Conservation (phyloP, 2,329 filamentous ascomycete species). For the Nemania serpens region DNA sequence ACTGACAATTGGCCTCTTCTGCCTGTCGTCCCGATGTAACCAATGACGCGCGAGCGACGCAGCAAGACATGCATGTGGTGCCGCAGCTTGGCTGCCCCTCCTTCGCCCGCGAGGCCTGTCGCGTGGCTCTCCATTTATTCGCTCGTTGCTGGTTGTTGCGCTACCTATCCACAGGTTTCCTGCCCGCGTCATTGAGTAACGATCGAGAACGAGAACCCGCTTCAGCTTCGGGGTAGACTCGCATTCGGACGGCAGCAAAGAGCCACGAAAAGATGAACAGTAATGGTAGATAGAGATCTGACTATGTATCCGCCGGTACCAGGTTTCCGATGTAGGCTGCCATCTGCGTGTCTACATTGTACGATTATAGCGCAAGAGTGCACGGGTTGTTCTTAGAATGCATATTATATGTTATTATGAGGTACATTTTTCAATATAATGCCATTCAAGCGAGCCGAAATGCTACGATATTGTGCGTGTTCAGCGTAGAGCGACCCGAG, state of each 20-base stretch:
- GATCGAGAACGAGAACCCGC: slow-evolving; percentile 16
- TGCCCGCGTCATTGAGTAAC: neutral
- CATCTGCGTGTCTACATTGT: slow-evolving; percentile 1
- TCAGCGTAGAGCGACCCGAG: neutral
- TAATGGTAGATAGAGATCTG: neutral
- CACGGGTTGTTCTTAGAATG: slow-evolving; percentile 3
- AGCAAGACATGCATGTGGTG: slow-evolving; percentile 19
- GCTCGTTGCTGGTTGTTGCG: no score
- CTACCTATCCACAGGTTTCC: no score
- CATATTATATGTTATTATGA: slow-evolving; percentile 1
- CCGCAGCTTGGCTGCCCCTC: slow-evolving; percentile 22
- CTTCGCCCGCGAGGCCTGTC: neutral
- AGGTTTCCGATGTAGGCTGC: slow-evolving; percentile 7
- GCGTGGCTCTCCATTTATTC: slow-evolving; percentile 1
- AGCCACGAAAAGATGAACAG: neutral
- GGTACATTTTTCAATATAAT: slow-evolving; percentile 4
- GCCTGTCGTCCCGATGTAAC: slow-evolving; percentile 4
- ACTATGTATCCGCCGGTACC: neutral
- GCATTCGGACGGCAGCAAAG: slow-evolving; percentile 8
- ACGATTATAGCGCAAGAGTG: slow-evolving; percentile 1
- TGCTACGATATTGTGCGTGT: slow-evolving; percentile 1
- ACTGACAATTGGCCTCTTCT: slow-evolving; percentile 9
- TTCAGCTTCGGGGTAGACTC: slow-evolving; percentile 25
- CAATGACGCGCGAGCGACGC: slow-evolving; percentile 1
- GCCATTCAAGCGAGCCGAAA: slow-evolving; percentile 8